Evolutionary conservation across 495 filamentous ascomycete genomes (phyloP).

Genomic region (Annulohypoxylon nitens): DNA sequence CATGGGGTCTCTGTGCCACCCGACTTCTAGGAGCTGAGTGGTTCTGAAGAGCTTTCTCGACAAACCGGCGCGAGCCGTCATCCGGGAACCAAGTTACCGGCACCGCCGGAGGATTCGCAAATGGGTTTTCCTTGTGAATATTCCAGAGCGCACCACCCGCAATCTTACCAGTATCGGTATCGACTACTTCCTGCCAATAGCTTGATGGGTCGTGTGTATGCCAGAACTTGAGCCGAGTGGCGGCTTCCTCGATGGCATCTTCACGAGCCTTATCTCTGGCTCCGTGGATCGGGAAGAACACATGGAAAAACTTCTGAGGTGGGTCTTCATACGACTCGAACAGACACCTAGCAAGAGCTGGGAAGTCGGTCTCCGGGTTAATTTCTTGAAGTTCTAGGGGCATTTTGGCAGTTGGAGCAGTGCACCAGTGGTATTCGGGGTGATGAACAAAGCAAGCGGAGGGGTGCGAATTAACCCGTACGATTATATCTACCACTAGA

Average conservation of each 20-base stretch:
- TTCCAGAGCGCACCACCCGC: conserved; percentile 54
- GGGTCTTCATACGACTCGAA: conserved; percentile 44
- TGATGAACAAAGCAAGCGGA: not conserved
- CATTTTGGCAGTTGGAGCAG: conserved; percentile 10
- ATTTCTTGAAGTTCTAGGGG: conserved; percentile 34
- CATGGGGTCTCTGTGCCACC: conserved; percentile 46
- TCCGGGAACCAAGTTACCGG: conserved; percentile 54
- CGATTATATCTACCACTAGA: too few relatives aligned
- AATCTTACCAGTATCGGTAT: conserved; percentile 50
- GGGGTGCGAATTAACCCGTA: too few relatives aligned
- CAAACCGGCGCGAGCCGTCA: conserved; percentile 45
- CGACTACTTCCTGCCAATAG: conserved; percentile 51
- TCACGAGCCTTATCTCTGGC: conserved; percentile 31
- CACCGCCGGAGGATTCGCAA: conserved; percentile 24
- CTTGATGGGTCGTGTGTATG: conserved; percentile 45
- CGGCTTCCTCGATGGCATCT: conserved; percentile 45
- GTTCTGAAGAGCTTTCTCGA: conserved; percentile 45
- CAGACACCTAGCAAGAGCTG: conserved; percentile 36
- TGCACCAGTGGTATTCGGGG: too few relatives aligned
- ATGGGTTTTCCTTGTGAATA: conserved; percentile 52
- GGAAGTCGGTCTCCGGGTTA: conserved; percentile 36
- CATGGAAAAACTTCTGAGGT: conserved; percentile 42
- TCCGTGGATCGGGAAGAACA: conserved; percentile 41
- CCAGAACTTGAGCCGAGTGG: conserved; percentile 45
- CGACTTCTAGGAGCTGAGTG: conserved; percentile 42